Percentiles rank a stretch among this genome's conserved stretches.
These are phyloP conservation scores for Trametes hirsuta DNA, from an alignment of 1,284 basidiomycete genomes.

Conservation along the genomic window DNA sequence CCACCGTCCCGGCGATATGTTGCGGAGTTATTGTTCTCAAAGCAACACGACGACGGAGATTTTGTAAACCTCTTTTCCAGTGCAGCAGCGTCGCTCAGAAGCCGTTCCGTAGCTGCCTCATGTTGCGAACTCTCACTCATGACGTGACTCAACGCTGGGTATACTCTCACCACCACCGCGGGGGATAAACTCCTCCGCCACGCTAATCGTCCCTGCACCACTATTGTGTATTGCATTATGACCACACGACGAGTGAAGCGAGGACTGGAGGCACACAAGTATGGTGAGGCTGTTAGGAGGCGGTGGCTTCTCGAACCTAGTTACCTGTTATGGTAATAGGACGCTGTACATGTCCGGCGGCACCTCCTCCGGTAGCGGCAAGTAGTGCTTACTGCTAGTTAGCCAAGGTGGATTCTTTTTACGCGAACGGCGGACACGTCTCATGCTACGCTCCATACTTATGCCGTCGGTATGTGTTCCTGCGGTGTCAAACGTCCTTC, in stretches of 20 bases:
- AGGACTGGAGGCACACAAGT: slow-evolving; percentile 4
- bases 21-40: not conserved
- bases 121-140: slow-evolving; percentile 6
- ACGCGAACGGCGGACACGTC: no score
- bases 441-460: no score
- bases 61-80: not conserved
- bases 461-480: no score
- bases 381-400: not conserved
- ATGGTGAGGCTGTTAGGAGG: slow-evolving; percentile 18
- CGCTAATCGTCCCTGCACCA: not conserved
- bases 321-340: slow-evolving; percentile 16
- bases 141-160: slow-evolving; percentile 4
- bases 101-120: slow-evolving; percentile 10
- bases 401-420: not conserved
- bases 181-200: slow-evolving; percentile 17
- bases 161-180: slow-evolving; percentile 8
- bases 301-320: slow-evolving; percentile 22
- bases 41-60: not conserved
- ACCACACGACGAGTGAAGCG: slow-evolving; percentile 6
- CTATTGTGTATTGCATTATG: slow-evolving; percentile 17
- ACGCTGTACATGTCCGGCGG: slow-evolving; percentile 15
- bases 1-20: not conserved
- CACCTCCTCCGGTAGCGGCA: slow-evolving; percentile 6
- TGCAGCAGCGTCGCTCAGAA: not conserved
- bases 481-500: no score